A percentile compares a stretch with the other conserved stretches of the same genome.
Conservation (phyloP, 495 filamentous ascomycete species). For the Rusavskia elegans region DNA sequence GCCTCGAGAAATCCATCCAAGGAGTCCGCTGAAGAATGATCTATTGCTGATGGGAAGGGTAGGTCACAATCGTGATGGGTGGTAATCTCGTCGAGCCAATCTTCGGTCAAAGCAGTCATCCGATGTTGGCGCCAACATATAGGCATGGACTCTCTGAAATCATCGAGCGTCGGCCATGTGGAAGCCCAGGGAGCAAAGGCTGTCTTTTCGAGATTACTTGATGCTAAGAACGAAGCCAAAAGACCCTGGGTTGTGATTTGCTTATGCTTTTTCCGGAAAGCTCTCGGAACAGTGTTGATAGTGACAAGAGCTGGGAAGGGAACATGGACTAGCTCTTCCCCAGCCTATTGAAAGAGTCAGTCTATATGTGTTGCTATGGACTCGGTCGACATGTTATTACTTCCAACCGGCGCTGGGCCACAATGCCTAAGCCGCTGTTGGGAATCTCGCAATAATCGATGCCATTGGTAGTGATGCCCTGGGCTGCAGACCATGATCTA, state of each 20-base stretch:
- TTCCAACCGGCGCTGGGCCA: constrained; percentile 46
- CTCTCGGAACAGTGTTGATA: constrained; percentile 37
- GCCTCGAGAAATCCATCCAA: constrained; percentile 10
- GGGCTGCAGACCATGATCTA: constrained; percentile 41
- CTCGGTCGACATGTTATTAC: constrained; percentile 25
- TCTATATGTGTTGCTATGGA: not conserved
- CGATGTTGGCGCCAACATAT: constrained; percentile 40
- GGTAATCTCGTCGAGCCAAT: constrained; percentile 17
- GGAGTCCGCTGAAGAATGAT: constrained; percentile 25
- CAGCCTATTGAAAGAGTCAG: constrained; percentile 18
- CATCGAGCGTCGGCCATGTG: constrained; percentile 44
- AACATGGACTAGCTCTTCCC: constrained; percentile 42
- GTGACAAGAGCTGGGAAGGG: constrained; percentile 49
- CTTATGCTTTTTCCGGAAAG: constrained; percentile 27
- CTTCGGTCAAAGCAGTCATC: not conserved
- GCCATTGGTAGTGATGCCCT: constrained; percentile 42
- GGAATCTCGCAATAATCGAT: constrained; percentile 43
- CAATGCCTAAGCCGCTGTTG: constrained; percentile 57
- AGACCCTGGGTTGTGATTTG: constrained; percentile 49
- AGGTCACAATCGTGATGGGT: not conserved
- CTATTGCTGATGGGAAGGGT: not conserved
- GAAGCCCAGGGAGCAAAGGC: constrained; percentile 43
- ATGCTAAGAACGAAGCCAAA: constrained; percentile 52
- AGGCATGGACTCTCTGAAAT: constrained; percentile 49
- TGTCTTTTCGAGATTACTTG: constrained; percentile 21